Percentiles rank a stretch among this genome's conserved stretches.
phyloP scores from a whole-genome alignment of 2,329 filamentous ascomycete genomes.

The Neonectria ditissima region DNA sequence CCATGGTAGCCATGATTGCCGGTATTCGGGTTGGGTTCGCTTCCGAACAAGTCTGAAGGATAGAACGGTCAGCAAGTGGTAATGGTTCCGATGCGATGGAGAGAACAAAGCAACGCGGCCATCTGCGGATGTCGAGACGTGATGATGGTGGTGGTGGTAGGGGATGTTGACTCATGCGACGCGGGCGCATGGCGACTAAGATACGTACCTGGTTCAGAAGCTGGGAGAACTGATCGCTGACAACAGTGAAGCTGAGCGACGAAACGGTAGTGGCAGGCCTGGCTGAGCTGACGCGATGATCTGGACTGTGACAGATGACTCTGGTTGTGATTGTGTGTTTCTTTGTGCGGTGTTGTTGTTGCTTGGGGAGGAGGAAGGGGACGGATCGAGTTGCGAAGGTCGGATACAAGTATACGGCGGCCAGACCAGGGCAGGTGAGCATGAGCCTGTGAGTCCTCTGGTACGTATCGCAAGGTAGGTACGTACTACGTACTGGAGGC shows the following conservation, averaged over 20 bases:
- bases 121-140: constrained; percentile 21
- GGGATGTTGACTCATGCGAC: constrained; percentile 40
- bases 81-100: constrained; percentile 13
- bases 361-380: constrained; percentile 55
- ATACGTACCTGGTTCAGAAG: constrained; percentile 52
- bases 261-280: constrained; percentile 47
- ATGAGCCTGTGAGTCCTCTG: constrained; percentile 38
- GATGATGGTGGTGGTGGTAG: constrained; percentile 7
- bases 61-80: constrained; percentile 33
- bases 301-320: constrained; percentile 71
- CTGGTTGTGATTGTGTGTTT: constrained; percentile 65
- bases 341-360: constrained; percentile 64
- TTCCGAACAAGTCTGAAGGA: constrained; percentile 60
- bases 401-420: constrained; percentile 45
- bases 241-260: constrained; percentile 42
- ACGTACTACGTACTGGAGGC: constrained; percentile 17
- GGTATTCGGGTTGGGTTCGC: constrained; percentile 52
- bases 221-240: constrained; percentile 41
- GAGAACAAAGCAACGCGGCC: constrained; percentile 28
- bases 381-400: constrained; percentile 49
- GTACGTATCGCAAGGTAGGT: constrained; percentile 38
- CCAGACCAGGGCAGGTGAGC: constrained; percentile 39
- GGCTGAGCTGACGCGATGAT: constrained; percentile 66
- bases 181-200: constrained; percentile 14
- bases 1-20: constrained; percentile 73